Evolutionary conservation across 2,329 filamentous ascomycete species (phyloP).

Genomic region (Diaporthe vexans): DNA sequence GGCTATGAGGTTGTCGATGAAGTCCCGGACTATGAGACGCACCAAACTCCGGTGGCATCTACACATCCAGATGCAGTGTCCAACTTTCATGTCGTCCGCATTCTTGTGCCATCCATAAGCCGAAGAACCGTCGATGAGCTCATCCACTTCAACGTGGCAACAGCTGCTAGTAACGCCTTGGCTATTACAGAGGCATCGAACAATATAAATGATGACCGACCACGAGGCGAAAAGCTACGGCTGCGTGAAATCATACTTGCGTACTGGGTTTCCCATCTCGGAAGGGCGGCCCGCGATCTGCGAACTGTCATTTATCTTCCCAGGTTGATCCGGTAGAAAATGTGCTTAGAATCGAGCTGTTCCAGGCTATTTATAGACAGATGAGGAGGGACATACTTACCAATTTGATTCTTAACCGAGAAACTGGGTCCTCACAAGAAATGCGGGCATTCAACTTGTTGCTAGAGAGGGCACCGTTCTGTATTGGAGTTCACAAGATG

Average conservation of each 20-base stretch:
- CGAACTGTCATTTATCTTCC: not conserved
- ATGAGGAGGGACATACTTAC: not conserved
- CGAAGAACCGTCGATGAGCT: not conserved
- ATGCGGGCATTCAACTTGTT: not conserved
- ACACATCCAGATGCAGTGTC: not conserved
- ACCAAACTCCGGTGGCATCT: not conserved
- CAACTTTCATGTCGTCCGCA: not conserved
- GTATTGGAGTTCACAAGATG: not conserved
- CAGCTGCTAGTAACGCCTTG: not conserved
- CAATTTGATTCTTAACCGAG: not conserved
- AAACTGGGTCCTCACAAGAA: not conserved
- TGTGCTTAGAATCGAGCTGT: not conserved
- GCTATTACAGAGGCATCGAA: not conserved
- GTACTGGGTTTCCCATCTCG: not conserved
- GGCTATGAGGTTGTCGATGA: not conserved
- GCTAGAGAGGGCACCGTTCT: not conserved
- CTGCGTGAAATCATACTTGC: not conserved
- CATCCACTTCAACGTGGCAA: not conserved
- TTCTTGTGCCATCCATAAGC: not conserved
- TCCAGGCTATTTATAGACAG: not conserved
- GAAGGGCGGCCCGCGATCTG: not conserved
- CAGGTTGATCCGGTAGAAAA: not conserved
- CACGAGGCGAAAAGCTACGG: not conserved
- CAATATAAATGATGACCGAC: not conserved
- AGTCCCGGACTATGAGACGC: not conserved